These are phyloP conservation scores for Starmerella apis DNA, from an alignment of 805 yeast genomes.

Conservation along the genomic window DNA sequence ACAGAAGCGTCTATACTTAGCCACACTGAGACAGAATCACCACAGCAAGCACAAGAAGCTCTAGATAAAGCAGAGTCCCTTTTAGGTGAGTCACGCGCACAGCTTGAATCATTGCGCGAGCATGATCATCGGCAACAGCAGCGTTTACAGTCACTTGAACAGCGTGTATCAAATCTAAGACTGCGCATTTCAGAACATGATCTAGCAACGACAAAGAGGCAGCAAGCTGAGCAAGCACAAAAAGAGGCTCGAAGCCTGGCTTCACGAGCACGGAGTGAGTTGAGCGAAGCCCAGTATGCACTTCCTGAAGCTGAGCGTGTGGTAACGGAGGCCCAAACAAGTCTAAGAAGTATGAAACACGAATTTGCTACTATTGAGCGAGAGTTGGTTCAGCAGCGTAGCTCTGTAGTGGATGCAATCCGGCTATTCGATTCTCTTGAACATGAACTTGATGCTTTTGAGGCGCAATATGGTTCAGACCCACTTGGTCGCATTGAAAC, in stretches of 20 bases:
- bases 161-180: constrained; percentile 16
- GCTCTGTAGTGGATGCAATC: not conserved
- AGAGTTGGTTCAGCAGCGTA: constrained; percentile 9
- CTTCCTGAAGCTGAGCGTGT: constrained; percentile 4
- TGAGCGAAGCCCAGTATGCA: not conserved
- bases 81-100: not conserved
- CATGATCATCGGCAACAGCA: constrained; percentile 2
- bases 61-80: constrained; percentile 20
- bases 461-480: constrained; percentile 3
- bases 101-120: constrained; percentile 7
- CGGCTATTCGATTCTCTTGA: constrained; percentile 11
- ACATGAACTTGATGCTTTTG: constrained; percentile 13
- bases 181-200: constrained; percentile 24
- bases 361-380: constrained; percentile 11
- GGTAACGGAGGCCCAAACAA: not conserved
- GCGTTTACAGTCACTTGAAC: constrained; percentile 10
- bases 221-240: constrained; percentile 2
- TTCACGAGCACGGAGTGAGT: not conserved
- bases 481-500: constrained; percentile 10
- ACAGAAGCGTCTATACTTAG: not conserved
- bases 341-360: constrained; percentile 3
- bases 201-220: not conserved
- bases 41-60: constrained; percentile 27
- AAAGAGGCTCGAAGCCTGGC: not conserved
- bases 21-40: constrained; percentile 6